A percentile compares a stretch with the other conserved stretches of the same genome.
Conservation (phyloP, 768 basidiomycete species). For the Amanita polypyramis region DNA sequence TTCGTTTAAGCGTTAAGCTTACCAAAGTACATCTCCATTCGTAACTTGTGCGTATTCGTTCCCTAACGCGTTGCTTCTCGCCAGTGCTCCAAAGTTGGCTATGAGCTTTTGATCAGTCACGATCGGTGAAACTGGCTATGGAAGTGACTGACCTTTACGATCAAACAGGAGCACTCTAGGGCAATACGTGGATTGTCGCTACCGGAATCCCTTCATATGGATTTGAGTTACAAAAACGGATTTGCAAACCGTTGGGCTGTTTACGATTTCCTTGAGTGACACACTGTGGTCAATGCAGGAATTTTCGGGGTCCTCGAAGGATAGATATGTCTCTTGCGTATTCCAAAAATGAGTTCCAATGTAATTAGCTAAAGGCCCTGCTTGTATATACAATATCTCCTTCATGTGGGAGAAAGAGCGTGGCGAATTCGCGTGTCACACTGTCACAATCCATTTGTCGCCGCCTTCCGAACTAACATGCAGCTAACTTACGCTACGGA, state of each 20-base stretch:
- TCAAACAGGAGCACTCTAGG: conserved; percentile 64
- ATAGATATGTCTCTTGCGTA: conserved; percentile 62
- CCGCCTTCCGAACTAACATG: no score
- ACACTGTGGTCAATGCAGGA: conserved; percentile 38
- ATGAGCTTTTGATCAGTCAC: neutral
- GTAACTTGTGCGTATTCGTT: conserved; percentile 19
- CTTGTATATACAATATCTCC: conserved; percentile 74
- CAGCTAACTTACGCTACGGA: no score
- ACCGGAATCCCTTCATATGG: conserved; percentile 9
- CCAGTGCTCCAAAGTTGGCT: conserved; percentile 62
- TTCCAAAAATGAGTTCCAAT: conserved; percentile 78
- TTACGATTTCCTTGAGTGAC: conserved; percentile 56
- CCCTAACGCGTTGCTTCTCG: conserved; percentile 29
- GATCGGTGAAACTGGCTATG: neutral
- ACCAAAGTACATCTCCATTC: conserved; percentile 10
- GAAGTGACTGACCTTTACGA: conserved; percentile 38
- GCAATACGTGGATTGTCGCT: conserved; percentile 40
- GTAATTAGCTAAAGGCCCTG: conserved; percentile 57
- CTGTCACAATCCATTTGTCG: neutral
- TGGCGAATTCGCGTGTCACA: neutral
- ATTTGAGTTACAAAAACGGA: conserved; percentile 1
- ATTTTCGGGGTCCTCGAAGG: conserved; percentile 33
- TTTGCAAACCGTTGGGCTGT: conserved; percentile 24
- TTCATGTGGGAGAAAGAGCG: conserved; percentile 35
- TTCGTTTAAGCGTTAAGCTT: neutral